These are phyloP conservation scores for Ruellia speciosa DNA, from an alignment of 305 asterid genomes.

Conservation along the genomic window DNA sequence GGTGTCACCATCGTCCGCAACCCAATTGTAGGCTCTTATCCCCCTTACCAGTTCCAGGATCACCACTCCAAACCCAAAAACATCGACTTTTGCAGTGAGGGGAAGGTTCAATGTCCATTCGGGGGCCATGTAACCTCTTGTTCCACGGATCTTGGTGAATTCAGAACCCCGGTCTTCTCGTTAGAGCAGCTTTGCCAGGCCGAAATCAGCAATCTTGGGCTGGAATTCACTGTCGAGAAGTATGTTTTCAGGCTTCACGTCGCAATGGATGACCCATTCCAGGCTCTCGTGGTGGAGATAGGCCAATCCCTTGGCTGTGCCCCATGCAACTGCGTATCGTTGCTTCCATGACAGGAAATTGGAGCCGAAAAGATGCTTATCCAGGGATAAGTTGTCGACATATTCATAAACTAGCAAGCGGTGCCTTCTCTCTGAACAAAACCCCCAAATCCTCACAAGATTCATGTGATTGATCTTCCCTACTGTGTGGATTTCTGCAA, in stretches of 20 bases:
- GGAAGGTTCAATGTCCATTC: conserved; percentile 66
- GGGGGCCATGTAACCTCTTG: conserved; percentile 74
- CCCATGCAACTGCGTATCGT: conserved; percentile 48
- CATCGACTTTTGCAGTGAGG: conserved; percentile 66
- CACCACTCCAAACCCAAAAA: conserved; percentile 64
- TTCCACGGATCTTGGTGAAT: conserved; percentile 48
- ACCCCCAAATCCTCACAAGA: conserved; percentile 65
- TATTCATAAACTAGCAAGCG: conserved; percentile 48
- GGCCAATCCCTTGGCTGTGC: conserved; percentile 63
- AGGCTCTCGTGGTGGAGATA: conserved; percentile 71
- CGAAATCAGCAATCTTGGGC: conserved; percentile 75
- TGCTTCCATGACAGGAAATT: conserved; percentile 46
- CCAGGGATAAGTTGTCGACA: conserved; percentile 45
- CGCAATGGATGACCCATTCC: conserved; percentile 85
- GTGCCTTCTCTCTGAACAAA: conserved; percentile 42
- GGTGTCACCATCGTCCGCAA: conserved; percentile 26
- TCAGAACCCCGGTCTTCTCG: conserved; percentile 45
- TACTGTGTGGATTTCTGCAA: conserved; percentile 48
- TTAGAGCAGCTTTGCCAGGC: conserved; percentile 52
- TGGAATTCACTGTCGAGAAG: conserved; percentile 46
- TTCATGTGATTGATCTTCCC: conserved; percentile 70
- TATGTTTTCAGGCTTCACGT: conserved; percentile 69
- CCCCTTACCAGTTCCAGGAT: conserved; percentile 54
- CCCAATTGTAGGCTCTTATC: conserved; percentile 37
- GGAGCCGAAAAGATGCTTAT: conserved; percentile 36